A percentile compares a stretch with the other conserved stretches of the same genome.
Evolutionary conservation across 1,284 basidiomycete genomes (phyloP).

Genomic region (Ceratobasidium theobromae): DNA sequence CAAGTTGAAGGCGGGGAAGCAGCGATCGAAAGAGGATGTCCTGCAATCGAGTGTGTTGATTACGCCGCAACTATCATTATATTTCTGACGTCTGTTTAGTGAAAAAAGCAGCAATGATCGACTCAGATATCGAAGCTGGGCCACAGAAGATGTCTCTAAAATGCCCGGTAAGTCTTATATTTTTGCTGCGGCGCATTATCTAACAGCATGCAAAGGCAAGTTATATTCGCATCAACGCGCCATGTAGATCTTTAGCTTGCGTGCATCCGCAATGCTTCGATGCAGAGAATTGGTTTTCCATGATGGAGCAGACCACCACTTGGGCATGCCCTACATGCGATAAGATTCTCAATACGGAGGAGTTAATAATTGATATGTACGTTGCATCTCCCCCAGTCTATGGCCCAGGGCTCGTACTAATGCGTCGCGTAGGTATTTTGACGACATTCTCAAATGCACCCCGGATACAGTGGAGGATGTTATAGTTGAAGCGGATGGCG

Average conservation of each 20-base stretch:
- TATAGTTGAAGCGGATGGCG: constrained; percentile 88
- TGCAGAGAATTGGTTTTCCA: constrained; percentile 88
- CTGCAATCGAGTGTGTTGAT: constrained; percentile 58
- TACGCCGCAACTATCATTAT: not conserved
- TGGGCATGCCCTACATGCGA: constrained; percentile 98
- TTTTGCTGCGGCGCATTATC: constrained; percentile 7
- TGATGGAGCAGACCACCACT: constrained; percentile 96
- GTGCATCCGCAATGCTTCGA: constrained; percentile 97
- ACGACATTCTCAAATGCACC: constrained; percentile 74
- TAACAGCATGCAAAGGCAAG: constrained; percentile 62
- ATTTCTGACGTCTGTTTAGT: constrained; percentile 50
- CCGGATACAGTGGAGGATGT: constrained; percentile 87
- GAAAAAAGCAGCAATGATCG: constrained; percentile 58
- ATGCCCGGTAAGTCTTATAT: constrained; percentile 71
- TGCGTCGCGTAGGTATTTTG: constrained; percentile 64
- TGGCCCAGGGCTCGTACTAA: constrained; percentile 19
- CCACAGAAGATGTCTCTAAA: constrained; percentile 86
- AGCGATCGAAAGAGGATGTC: constrained; percentile 66
- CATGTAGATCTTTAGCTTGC: constrained; percentile 83
- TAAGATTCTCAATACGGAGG: constrained; percentile 71
- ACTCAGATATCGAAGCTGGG: constrained; percentile 87
- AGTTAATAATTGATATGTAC: constrained; percentile 90
- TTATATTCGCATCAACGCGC: constrained; percentile 82
- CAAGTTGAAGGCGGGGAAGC: constrained; percentile 65
- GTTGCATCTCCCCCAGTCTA: constrained; percentile 40